phyloP scores from a whole-genome alignment of 2,329 filamentous ascomycete species.

The Ophiostoma australiae region DNA sequence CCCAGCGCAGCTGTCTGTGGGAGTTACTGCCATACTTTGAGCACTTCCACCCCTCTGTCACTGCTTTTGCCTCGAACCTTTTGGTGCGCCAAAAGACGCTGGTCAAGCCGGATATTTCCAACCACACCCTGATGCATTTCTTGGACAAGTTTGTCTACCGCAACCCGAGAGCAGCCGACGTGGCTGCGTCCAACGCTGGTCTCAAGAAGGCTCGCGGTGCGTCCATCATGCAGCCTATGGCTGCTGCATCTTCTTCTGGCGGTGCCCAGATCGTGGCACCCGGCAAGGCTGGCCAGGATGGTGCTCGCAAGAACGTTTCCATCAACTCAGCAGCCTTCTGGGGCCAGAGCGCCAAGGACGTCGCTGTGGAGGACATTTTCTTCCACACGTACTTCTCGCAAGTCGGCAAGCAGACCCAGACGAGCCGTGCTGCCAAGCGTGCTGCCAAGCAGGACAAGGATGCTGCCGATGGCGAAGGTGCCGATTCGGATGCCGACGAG shows the following conservation, averaged over 20 bases:
- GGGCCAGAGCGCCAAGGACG: conserved; percentile 81
- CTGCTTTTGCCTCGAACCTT: conserved; percentile 71
- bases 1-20: conserved; percentile 91
- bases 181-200: conserved; percentile 19
- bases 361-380: conserved; percentile 89
- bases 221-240: conserved; percentile 94
- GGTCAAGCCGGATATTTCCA: conserved; percentile 82
- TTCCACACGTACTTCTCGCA: conserved; percentile 95
- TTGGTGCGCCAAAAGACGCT: conserved; percentile 65
- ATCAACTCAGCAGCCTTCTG: conserved; percentile 89
- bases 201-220: conserved; percentile 57
- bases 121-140: conserved; percentile 91
- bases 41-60: conserved; percentile 92
- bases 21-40: conserved; percentile 68
- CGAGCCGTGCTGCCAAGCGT: conserved; percentile 48
- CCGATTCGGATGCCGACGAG: conserved; percentile 44
- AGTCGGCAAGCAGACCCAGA: conserved; percentile 58
- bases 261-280: conserved; percentile 51
- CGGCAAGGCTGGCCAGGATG: conserved; percentile 44
- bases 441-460: conserved; percentile 43
- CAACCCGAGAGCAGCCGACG: conserved; percentile 67
- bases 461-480: conserved; percentile 49
- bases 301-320: conserved; percentile 34
- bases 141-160: conserved; percentile 98
- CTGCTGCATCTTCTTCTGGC: conserved; percentile 38